Evolutionary conservation across 768 basidiomycete genomes (phyloP).

Genomic region (Nidula microcarpa): DNA sequence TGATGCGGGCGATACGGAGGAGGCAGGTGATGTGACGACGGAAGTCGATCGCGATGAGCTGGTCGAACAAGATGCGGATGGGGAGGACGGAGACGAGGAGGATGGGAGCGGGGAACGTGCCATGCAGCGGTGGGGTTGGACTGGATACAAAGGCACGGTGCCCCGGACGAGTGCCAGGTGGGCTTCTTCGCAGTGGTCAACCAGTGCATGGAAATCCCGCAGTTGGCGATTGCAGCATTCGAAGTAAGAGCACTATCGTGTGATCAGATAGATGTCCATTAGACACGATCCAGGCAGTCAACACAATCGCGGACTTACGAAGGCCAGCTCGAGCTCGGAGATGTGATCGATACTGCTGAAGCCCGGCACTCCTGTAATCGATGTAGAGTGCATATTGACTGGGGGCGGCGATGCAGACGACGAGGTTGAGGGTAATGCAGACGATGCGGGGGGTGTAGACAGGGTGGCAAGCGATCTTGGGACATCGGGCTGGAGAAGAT

Average conservation of each 20-base stretch:
- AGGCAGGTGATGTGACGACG: slow-evolving; percentile 1
- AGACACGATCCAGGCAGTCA: neutral
- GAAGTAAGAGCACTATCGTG: slow-evolving; percentile 30
- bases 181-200: slow-evolving; percentile 48
- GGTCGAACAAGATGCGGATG: slow-evolving; percentile 7
- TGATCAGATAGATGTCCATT: neutral
- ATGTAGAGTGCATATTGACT: neutral
- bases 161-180: slow-evolving; percentile 19
- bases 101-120: slow-evolving; percentile 4
- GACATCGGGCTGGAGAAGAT: neutral
- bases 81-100: slow-evolving; percentile 7
- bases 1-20: neutral
- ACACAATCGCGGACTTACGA: slow-evolving; percentile 13
- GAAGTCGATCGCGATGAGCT: slow-evolving; percentile 5
- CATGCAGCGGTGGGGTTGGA: neutral
- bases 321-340: slow-evolving; percentile 19
- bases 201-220: slow-evolving; percentile 43
- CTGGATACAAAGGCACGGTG: slow-evolving; percentile 29
- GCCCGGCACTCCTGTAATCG: neutral
- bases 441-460: neutral
- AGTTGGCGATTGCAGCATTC: slow-evolving; percentile 44
- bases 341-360: slow-evolving; percentile 19
- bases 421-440: neutral
- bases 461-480: neutral
- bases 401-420: neutral